Conservation (phyloP, 176 grass and related monocot species). For the Thinopyrum elongatum region DNA sequence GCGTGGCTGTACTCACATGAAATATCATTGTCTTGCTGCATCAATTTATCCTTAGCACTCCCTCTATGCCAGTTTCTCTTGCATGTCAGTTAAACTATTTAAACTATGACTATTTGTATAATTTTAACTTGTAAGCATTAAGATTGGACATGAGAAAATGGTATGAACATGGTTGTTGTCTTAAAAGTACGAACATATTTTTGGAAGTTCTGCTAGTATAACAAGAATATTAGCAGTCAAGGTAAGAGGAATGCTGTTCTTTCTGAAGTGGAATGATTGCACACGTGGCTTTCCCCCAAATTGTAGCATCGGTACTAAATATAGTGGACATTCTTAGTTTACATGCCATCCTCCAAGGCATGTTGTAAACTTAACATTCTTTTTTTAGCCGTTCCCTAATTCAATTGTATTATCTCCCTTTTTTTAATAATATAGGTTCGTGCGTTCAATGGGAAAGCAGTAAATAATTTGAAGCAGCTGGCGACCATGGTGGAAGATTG, state of each 20-base stretch:
- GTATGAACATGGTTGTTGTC: neutral
- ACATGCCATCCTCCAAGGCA: neutral
- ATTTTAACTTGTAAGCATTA: neutral
- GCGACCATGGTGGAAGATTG: constrained; percentile 85
- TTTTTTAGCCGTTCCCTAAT: neutral
- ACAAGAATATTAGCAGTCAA: neutral
- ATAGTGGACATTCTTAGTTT: neutral
- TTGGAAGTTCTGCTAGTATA: neutral
- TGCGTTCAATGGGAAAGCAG: constrained; percentile 68
- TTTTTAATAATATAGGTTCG: constrained; percentile 58
- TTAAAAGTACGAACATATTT: neutral
- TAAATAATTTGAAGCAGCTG: constrained; percentile 89
- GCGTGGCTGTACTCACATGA: neutral
- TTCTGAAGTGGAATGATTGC: neutral
- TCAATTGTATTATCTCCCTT: neutral
- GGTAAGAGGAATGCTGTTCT: neutral
- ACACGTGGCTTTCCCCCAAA: neutral
- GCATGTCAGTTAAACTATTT: neutral
- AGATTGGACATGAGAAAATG: neutral
- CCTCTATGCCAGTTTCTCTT: neutral
- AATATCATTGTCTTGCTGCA: neutral
- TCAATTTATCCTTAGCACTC: neutral
- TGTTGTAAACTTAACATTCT: neutral
- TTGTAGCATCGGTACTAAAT: neutral
- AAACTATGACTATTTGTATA: neutral